A percentile compares a stretch with the other conserved stretches of the same genome.
These are phyloP conservation scores for Capillidium rhysosporum DNA, from an alignment of 371 early-diverging fungal species.

Conservation along the genomic window DNA sequence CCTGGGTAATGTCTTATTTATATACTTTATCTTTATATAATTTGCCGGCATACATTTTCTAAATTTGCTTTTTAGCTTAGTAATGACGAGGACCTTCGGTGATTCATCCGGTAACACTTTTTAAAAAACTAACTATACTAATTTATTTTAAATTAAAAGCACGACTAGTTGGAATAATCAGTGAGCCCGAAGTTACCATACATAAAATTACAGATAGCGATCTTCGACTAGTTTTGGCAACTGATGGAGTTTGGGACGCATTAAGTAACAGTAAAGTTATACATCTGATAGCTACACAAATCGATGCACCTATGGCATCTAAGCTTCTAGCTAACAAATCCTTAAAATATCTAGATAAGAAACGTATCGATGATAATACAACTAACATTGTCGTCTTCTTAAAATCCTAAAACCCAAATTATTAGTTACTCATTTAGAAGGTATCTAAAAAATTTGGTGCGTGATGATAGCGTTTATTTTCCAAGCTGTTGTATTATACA, in stretches of 20 bases:
- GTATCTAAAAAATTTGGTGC: no score
- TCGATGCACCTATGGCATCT: not conserved
- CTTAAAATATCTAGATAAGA: slow-evolving; percentile 5
- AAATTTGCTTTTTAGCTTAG: not conserved
- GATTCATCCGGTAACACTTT: slow-evolving; percentile 3
- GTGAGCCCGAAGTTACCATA: slow-evolving; percentile 47
- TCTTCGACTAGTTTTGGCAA: slow-evolving; percentile 64
- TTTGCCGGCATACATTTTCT: no score
- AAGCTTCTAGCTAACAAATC: slow-evolving; percentile 3
- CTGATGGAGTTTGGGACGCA: slow-evolving; percentile 89
- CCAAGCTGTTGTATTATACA: no score
- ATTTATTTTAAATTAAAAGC: not conserved
- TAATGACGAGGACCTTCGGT: slow-evolving; percentile 5
- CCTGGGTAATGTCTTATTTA: not conserved
- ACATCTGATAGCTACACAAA: slow-evolving; percentile 15
- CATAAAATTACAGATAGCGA: slow-evolving; percentile 41
- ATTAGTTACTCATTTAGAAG: no score
- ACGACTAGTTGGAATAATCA: not conserved
- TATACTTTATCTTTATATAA: no score
- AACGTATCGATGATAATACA: slow-evolving; percentile 3
- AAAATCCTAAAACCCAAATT: not conserved
- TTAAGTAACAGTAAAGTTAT: slow-evolving; percentile 49
- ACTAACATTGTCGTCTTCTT: slow-evolving; percentile 2
- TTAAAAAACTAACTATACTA: no score
- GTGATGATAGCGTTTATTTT: no score